These are phyloP conservation scores for Fusarium pseudograminearum DNA, from an alignment of 2,329 filamentous ascomycete genomes.

Conservation along the genomic window DNA sequence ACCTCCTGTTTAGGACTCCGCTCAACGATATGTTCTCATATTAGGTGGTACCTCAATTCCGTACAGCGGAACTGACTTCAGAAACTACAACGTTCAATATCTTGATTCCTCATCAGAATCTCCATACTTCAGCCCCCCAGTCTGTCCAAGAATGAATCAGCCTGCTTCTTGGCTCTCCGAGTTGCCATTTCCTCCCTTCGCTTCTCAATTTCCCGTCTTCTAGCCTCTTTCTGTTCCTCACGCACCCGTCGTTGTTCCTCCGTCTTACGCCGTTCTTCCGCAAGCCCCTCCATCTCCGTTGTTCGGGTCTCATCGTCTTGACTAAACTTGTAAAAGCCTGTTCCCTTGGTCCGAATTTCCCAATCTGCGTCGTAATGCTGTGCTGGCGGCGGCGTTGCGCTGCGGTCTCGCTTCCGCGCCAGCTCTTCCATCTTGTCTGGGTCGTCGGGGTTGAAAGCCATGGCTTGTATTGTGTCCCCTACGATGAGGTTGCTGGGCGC, in stretches of 20 bases:
- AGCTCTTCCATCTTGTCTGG: conserved; percentile 80
- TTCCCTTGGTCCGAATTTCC: conserved; percentile 89
- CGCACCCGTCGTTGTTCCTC: conserved; percentile 70
- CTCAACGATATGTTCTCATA: conserved; percentile 19
- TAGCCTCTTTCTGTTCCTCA: conserved; percentile 68
- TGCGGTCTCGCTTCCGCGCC: conserved; percentile 81
- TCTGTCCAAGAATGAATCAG: conserved; percentile 77
- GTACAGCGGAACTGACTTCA: conserved; percentile 22
- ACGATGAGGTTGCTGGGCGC: conserved; percentile 80
- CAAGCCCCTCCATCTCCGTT: conserved; percentile 80
- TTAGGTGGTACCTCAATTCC: conserved; percentile 27
- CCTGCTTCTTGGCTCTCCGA: conserved; percentile 73
- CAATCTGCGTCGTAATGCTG: conserved; percentile 86
- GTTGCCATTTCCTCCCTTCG: conserved; percentile 72
- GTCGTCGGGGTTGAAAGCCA: conserved; percentile 84
- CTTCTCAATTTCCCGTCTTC: conserved; percentile 73
- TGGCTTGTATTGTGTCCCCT: conserved; percentile 85
- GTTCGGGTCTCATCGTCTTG: conserved; percentile 74
- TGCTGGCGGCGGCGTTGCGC: conserved; percentile 81
- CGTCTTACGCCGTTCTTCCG: conserved; percentile 75
- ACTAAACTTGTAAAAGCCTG: conserved; percentile 92
- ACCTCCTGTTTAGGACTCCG: conserved; percentile 4
- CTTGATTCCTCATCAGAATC: conserved; percentile 16
- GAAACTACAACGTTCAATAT: not conserved
- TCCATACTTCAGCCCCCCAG: conserved; percentile 50